Conservation (phyloP, 495 filamentous ascomycete species). For the Neurospora hispaniola region DNA sequence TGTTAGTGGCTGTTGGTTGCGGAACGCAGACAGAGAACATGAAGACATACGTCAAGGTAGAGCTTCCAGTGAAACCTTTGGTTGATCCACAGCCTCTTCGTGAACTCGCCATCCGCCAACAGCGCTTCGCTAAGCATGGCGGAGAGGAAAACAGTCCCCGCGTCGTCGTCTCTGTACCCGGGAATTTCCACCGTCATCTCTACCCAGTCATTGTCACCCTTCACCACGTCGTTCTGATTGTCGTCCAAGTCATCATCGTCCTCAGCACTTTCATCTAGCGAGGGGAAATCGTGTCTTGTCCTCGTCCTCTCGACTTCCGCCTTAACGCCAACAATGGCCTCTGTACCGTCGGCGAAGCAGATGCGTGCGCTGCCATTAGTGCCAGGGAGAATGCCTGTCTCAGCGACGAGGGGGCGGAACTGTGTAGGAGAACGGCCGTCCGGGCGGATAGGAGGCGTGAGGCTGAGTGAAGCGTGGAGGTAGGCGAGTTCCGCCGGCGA, state of each 20-base stretch:
- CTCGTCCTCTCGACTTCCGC: constrained; percentile 73
- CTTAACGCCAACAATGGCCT: constrained; percentile 92
- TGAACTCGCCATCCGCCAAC: constrained; percentile 62
- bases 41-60: constrained; percentile 74
- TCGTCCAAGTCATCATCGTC: constrained; percentile 12
- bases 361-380: constrained; percentile 88
- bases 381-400: constrained; percentile 77
- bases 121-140: constrained; percentile 84
- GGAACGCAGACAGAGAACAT: not conserved
- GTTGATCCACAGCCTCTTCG: constrained; percentile 70
- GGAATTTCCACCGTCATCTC: constrained; percentile 80
- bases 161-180: constrained; percentile 81
- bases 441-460: constrained; percentile 73
- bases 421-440: constrained; percentile 74
- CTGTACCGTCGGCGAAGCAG: constrained; percentile 88
- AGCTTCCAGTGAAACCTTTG: constrained; percentile 88
- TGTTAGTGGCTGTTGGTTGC: constrained; percentile 5
- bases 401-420: constrained; percentile 84
- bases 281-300: constrained; percentile 23
- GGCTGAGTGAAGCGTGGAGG: constrained; percentile 76
- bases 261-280: constrained; percentile 12
- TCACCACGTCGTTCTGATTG: constrained; percentile 15
- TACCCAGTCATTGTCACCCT: constrained; percentile 54
- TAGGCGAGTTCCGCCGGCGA: constrained; percentile 95
- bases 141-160: constrained; percentile 72